Evolutionary conservation across 2,329 filamentous ascomycete genomes (phyloP).

Genomic region (Trichoderma sp.): DNA sequence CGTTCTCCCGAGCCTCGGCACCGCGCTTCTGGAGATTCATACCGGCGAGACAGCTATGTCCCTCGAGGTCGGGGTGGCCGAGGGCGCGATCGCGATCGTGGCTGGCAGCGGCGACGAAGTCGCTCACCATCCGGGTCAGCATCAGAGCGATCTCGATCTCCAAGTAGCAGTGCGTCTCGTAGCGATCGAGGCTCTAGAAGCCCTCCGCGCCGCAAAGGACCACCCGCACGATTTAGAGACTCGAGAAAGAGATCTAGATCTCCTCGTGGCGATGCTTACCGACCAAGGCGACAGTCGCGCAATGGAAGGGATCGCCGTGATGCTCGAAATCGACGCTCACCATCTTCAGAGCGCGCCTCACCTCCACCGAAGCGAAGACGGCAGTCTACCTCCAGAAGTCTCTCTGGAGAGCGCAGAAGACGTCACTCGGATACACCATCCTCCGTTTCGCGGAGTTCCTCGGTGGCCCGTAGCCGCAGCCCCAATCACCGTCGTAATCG

Average conservation of each 20-base stretch:
- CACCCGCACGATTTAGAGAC: slow-evolving; percentile 33
- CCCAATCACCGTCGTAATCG: slow-evolving; percentile 25
- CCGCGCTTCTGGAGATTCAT: slow-evolving; percentile 44
- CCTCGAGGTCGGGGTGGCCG: slow-evolving; percentile 46
- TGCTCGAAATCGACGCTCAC: slow-evolving; percentile 31
- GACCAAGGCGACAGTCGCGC: slow-evolving; percentile 27
- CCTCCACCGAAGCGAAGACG: slow-evolving; percentile 51
- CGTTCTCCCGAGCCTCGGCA: slow-evolving; percentile 47
- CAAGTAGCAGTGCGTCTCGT: slow-evolving; percentile 33
- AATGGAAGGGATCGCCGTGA: slow-evolving; percentile 25
- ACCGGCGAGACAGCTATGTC: slow-evolving; percentile 53
- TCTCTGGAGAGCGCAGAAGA: slow-evolving; percentile 43
- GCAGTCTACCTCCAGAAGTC: slow-evolving; percentile 48
- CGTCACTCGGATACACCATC: slow-evolving; percentile 37
- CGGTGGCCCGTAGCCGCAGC: slow-evolving; percentile 34
- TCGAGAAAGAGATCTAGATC: slow-evolving; percentile 43
- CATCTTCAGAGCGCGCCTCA: slow-evolving; percentile 40
- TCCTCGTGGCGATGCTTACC: slow-evolving; percentile 31
- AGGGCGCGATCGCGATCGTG: slow-evolving; percentile 45
- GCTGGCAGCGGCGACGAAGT: slow-evolving; percentile 34
- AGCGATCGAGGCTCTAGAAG: slow-evolving; percentile 35
- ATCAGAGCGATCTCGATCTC: slow-evolving; percentile 36
- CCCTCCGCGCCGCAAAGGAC: slow-evolving; percentile 35
- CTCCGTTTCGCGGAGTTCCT: slow-evolving; percentile 42
- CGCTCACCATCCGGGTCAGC: slow-evolving; percentile 37